These are phyloP conservation scores for Phalaenopsis aphrodite DNA, from an alignment of 106 monocot species.

Conservation along the genomic window DNA sequence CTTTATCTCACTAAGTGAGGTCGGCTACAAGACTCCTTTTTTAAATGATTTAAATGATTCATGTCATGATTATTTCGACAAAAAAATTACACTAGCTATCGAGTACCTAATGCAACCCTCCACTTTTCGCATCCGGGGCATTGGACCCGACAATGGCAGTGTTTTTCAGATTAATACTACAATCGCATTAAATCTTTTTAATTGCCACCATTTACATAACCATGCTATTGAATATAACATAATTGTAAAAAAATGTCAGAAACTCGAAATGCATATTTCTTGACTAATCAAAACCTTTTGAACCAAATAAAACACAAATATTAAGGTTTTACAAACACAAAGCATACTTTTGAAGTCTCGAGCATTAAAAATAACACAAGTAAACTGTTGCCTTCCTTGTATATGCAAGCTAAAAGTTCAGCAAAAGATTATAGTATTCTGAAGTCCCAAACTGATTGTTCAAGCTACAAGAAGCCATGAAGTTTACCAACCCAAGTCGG, in stretches of 20 bases:
- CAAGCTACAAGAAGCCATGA: background rate
- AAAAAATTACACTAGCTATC: too few species aligned
- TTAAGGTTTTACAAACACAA: background rate
- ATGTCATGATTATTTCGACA: too few species aligned
- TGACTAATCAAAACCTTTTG: too few species aligned
- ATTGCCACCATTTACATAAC: background rate
- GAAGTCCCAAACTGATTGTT: background rate
- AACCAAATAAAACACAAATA: background rate
- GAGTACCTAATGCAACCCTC: too few species aligned
- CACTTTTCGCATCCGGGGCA: too few species aligned
- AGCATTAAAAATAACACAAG: background rate
- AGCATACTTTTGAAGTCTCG: background rate
- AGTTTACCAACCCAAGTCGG: background rate
- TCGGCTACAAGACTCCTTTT: too few species aligned
- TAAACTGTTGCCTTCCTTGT: background rate
- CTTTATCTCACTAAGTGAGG: too few species aligned
- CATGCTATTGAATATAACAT: background rate
- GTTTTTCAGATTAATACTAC: background rate
- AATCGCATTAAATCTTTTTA: background rate
- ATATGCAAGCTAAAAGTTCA: background rate
- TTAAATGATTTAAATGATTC: too few species aligned
- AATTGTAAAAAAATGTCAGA: too few species aligned
- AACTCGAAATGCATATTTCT: too few species aligned
- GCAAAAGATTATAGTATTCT: background rate
- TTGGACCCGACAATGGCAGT: background rate